These are phyloP conservation scores for Peltaster fructicola DNA, from an alignment of 2,329 filamentous ascomycete genomes.

Conservation along the genomic window DNA sequence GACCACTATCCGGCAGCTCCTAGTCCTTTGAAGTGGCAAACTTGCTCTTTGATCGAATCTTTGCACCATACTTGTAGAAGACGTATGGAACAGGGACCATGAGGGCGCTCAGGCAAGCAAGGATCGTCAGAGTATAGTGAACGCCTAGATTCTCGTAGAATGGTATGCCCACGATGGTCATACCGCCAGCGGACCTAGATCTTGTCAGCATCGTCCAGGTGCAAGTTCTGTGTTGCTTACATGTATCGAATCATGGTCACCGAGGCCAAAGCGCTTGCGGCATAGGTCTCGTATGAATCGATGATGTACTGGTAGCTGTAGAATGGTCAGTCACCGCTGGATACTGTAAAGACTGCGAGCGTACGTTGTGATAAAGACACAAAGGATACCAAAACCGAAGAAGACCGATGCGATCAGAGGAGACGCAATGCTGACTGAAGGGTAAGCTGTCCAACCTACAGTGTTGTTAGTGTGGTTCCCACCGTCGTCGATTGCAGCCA, in stretches of 20 bases:
- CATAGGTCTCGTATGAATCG: conserved; percentile 36
- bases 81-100: conserved; percentile 25
- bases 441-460: conserved; percentile 33
- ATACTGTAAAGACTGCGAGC: conserved; percentile 9
- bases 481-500: too few species aligned
- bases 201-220: conserved; percentile 14
- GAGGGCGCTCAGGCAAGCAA: conserved; percentile 16
- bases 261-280: conserved; percentile 30
- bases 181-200: conserved; percentile 20
- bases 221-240: too few species aligned
- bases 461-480: too few species aligned
- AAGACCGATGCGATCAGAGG: conserved; percentile 32
- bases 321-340: conserved; percentile 1
- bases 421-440: conserved; percentile 32
- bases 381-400: conserved; percentile 34
- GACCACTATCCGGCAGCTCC: too few species aligned
- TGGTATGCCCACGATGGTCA: conserved; percentile 24
- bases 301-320: conserved; percentile 40
- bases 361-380: conserved; percentile 32
- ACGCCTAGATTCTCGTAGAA: conserved; percentile 23
- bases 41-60: conserved; percentile 13
- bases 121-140: conserved; percentile 18
- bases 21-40: too few species aligned
- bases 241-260: conserved; percentile 24
- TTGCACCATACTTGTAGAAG: conserved; percentile 25